Evolutionary conservation across 2,329 filamentous ascomycete genomes (phyloP).

Genomic region (Ophiostoma perfectum): DNA sequence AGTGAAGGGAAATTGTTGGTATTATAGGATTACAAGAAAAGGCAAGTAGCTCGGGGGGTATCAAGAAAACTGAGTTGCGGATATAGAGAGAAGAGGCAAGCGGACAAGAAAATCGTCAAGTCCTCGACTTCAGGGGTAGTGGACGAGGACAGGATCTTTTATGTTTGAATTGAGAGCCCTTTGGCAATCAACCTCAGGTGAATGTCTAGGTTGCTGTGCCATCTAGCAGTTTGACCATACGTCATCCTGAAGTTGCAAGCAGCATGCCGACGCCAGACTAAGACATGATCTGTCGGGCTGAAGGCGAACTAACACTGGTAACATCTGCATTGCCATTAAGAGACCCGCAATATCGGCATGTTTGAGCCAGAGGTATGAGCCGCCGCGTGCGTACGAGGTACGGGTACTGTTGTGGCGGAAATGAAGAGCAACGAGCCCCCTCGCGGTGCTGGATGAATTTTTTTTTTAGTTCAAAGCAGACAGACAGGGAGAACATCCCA

Average conservation of each 20-base stretch:
- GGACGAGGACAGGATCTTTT: slow-evolving; percentile 8
- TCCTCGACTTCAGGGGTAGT: too few relatives aligned
- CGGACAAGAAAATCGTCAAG: neutral
- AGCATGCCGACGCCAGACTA: neutral
- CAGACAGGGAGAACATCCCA: too few relatives aligned
- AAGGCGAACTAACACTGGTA: neutral
- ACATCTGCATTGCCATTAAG: neutral
- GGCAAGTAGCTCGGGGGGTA: slow-evolving; percentile 9
- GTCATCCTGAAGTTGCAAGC: slow-evolving; percentile 11
- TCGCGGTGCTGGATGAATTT: too few relatives aligned
- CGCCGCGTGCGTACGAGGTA: neutral
- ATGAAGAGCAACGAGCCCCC: neutral
- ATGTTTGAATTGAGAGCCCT: neutral
- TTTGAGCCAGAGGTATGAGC: neutral
- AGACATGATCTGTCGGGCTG: slow-evolving; percentile 10
- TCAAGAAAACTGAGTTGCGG: slow-evolving; percentile 4
- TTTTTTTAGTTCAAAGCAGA: too few relatives aligned
- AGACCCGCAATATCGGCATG: neutral
- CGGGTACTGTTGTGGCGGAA: neutral
- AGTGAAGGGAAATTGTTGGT: neutral
- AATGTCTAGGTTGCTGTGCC: neutral
- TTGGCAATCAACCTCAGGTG: neutral
- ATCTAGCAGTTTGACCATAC: slow-evolving; percentile 1
- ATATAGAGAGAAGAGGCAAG: neutral
- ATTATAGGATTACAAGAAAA: neutral